Conservation (phyloP, 1,284 basidiomycete genomes). For the Boletus semigastroideus region DNA sequence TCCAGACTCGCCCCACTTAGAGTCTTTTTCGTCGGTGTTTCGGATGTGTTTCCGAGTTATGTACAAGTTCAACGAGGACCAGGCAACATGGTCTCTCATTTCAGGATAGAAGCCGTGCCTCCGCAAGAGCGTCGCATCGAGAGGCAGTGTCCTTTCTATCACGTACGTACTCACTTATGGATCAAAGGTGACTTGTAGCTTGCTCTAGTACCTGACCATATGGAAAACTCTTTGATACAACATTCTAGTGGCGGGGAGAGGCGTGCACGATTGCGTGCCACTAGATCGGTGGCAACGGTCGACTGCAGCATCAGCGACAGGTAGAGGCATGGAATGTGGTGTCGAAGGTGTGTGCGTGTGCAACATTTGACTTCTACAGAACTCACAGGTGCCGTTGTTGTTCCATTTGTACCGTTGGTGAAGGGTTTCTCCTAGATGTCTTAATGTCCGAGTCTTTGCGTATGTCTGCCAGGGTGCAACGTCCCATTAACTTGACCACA, state of each 20-base stretch:
- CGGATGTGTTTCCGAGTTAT: constrained; percentile 68
- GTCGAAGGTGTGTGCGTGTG: constrained; percentile 57
- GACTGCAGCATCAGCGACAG: constrained; percentile 81
- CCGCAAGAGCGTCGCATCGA: constrained; percentile 2
- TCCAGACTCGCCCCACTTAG: constrained; percentile 61
- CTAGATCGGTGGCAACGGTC: constrained; percentile 57
- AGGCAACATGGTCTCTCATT: constrained; percentile 73
- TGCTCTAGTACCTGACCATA: constrained; percentile 5
- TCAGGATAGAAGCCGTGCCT: constrained; percentile 71
- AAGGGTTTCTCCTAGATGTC: constrained; percentile 4
- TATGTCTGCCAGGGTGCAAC: constrained; percentile 61
- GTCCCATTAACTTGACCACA: constrained; percentile 3
- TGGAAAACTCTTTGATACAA: constrained; percentile 32
- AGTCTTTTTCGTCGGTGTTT: constrained; percentile 80
- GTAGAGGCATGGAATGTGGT: constrained; percentile 85
- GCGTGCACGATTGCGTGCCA: constrained; percentile 57
- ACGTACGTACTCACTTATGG: constrained; percentile 53
- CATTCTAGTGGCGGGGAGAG: constrained; percentile 87
- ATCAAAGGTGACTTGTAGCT: constrained; percentile 53
- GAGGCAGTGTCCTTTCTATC: constrained; percentile 15
- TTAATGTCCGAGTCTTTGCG: constrained; percentile 29
- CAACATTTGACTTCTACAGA: constrained; percentile 4
- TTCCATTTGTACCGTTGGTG: constrained; percentile 75
- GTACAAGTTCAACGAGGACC: constrained; percentile 80
- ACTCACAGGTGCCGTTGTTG: constrained; percentile 64